Evolutionary conservation across 2,329 filamentous ascomycete genomes (phyloP).

Genomic region (Aureobasidium namibiae): DNA sequence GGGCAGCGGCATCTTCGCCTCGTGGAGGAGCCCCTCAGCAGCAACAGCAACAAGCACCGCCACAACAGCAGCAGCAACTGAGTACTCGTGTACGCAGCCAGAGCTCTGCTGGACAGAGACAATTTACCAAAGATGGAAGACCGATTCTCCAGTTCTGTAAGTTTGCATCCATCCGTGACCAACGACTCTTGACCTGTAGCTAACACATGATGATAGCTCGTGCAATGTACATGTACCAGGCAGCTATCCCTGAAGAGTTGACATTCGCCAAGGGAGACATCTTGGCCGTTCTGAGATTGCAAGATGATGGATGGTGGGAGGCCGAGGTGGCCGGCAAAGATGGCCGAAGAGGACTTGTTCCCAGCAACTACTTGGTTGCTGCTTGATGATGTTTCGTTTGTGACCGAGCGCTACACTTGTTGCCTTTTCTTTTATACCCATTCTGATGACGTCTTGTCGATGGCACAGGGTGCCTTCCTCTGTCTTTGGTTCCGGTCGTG

Average conservation of each 20-base stretch:
- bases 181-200: background rate
- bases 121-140: slow-evolving; percentile 77
- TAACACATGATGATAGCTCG: slow-evolving; percentile 53
- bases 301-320: slow-evolving; percentile 99
- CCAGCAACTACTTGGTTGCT: slow-evolving; percentile 49
- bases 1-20: slow-evolving; percentile 11
- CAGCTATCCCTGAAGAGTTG: slow-evolving; percentile 90
- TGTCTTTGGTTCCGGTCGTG: too few species aligned
- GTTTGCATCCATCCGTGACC: slow-evolving; percentile 31
- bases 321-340: slow-evolving; percentile 72
- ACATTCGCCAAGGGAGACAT: slow-evolving; percentile 89
- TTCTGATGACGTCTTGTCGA: background rate
- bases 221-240: slow-evolving; percentile 87
- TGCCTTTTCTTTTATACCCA: background rate
- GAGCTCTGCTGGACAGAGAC: slow-evolving; percentile 77
- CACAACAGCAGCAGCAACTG: slow-evolving; percentile 17
- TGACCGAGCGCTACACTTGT: background rate
- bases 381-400: background rate
- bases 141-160: slow-evolving; percentile 90
- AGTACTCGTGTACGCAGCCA: slow-evolving; percentile 57
- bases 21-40: background rate
- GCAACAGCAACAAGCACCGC: background rate
- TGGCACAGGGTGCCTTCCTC: background rate
- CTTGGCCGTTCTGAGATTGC: slow-evolving; percentile 76
- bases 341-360: slow-evolving; percentile 50